Evolutionary conservation across 306 rosid genomes (phyloP).

Genomic region (Sechiopsis laciniata): DNA sequence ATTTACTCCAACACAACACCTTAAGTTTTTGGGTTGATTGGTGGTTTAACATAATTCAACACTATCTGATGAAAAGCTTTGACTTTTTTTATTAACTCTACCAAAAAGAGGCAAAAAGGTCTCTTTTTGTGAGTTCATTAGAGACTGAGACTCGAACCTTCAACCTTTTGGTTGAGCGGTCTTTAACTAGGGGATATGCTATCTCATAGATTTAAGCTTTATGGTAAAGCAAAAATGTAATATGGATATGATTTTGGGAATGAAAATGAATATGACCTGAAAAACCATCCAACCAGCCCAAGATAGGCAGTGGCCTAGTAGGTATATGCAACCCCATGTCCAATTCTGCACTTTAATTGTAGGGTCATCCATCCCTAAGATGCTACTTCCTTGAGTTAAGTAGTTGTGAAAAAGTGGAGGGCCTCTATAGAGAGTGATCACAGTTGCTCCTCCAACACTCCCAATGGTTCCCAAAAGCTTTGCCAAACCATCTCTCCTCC

Average conservation of each 20-base stretch:
- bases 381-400: constrained; percentile 29
- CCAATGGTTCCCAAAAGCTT: constrained; percentile 65
- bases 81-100: not conserved
- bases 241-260: not conserved
- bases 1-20: no score
- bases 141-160: not conserved
- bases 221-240: not conserved
- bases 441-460: constrained; percentile 60
- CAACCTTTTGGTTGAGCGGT: not conserved
- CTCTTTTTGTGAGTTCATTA: not conserved
- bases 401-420: constrained; percentile 47
- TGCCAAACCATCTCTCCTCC: constrained; percentile 58
- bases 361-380: constrained; percentile 28
- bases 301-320: constrained; percentile 60
- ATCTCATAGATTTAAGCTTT: not conserved
- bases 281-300: constrained; percentile 83
- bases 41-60: no score
- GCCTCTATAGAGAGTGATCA: constrained; percentile 67
- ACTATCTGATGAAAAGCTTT: not conserved
- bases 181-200: not conserved
- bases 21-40: no score
- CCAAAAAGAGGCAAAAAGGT: not conserved
- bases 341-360: constrained; percentile 43
- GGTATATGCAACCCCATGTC: constrained; percentile 60
- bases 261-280: constrained; percentile 40